A percentile compares a stretch with the other conserved stretches of the same genome.
Conservation (phyloP, 139 green algal genomes). For the Pleodorina starrii region DNA sequence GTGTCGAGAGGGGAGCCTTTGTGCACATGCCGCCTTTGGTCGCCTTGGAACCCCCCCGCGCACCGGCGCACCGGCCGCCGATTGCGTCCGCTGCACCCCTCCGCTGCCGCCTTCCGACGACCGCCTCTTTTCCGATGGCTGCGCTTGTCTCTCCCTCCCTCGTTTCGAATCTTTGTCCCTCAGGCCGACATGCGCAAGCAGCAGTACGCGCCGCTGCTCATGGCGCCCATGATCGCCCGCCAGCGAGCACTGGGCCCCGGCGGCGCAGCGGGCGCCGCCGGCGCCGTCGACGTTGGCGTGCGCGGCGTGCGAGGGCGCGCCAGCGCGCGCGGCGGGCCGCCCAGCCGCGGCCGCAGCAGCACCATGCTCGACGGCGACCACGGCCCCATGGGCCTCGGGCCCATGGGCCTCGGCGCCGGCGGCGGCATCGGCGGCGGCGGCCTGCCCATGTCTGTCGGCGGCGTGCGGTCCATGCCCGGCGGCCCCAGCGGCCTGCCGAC, state of each 20-base stretch:
- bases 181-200: conserved; percentile 54
- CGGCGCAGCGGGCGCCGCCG: neutral
- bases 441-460: conserved; percentile 17
- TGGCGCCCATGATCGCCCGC: conserved; percentile 41
- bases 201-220: conserved; percentile 49
- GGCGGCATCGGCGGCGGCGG: neutral
- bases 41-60: no score
- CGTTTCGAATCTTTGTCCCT: neutral
- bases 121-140: no score
- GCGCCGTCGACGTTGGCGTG: conserved; percentile 3
- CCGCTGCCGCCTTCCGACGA: no score
- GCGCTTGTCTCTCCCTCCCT: neutral
- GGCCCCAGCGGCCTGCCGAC: neutral
- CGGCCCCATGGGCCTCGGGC: neutral
- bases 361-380: neutral
- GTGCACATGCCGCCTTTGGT: no score
- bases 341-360: neutral
- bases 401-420: neutral
- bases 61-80: no score
- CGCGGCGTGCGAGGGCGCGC: neutral
- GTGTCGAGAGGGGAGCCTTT: no score
- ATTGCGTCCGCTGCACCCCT: no score
- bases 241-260: neutral
- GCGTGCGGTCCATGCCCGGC: neutral
- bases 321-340: neutral